Evolutionary conservation across 768 basidiomycete genomes (phyloP).

Genomic region (Hydnum rufescens): DNA sequence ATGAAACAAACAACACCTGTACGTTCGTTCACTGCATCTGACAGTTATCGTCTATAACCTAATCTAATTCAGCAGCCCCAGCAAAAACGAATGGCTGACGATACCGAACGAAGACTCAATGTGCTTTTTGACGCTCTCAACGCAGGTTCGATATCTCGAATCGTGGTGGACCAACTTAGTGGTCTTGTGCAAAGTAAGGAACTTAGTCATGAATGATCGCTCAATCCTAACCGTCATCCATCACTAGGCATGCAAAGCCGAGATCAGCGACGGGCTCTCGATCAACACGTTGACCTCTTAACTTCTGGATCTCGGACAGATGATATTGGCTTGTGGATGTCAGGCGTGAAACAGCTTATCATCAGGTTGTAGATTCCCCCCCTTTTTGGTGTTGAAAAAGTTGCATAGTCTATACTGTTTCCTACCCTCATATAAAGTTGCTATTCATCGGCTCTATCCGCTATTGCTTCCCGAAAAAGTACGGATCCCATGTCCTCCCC

Average conservation of each 20-base stretch:
- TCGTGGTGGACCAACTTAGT: conserved; percentile 50
- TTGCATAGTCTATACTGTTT: no score
- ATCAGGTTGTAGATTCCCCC: background rate
- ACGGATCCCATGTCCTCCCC: background rate
- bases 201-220: background rate
- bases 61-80: conserved; percentile 33
- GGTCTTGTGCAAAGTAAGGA: conserved; percentile 51
- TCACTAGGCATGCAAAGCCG: conserved; percentile 55
- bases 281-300: conserved; percentile 70
- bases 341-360: conserved; percentile 76
- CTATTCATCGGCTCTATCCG: no score
- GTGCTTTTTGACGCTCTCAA: conserved; percentile 83
- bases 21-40: conserved; percentile 15
- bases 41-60: background rate
- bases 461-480: no score
- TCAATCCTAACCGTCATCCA: conserved; percentile 4
- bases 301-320: conserved; percentile 61
- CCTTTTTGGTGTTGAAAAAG: no score
- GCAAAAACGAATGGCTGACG: conserved; percentile 69
- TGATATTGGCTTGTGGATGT: conserved; percentile 76
- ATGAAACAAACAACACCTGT: conserved; percentile 64
- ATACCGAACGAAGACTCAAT: conserved; percentile 71
- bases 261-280: conserved; percentile 58
- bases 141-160: conserved; percentile 56
- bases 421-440: no score